Evolutionary conservation across 306 rosid species (phyloP).

Genomic region (Hylodesmum podocarpum): DNA sequence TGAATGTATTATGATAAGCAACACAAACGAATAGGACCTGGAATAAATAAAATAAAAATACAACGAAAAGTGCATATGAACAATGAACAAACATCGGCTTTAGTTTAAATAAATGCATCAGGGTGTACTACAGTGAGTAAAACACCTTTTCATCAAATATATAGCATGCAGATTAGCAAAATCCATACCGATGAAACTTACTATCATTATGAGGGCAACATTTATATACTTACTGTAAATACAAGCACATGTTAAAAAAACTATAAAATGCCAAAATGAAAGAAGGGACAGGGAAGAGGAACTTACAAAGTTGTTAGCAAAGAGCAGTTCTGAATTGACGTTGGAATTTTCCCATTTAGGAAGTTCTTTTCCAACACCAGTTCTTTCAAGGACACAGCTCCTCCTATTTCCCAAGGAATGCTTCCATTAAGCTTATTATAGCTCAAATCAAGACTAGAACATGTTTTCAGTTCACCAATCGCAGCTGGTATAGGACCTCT

Average conservation of each 20-base stretch:
- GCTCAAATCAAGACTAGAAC: constrained; percentile 73
- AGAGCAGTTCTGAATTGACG: constrained; percentile 71
- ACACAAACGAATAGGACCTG: neutral
- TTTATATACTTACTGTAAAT: neutral
- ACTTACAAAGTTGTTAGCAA: constrained; percentile 81
- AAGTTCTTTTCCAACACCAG: constrained; percentile 68
- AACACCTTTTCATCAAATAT: constrained; percentile 1
- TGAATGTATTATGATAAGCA: neutral
- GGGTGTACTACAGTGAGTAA: neutral
- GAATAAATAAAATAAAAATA: neutral
- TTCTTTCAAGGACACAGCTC: constrained; percentile 61
- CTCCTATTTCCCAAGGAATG: constrained; percentile 73
- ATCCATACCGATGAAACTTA: neutral
- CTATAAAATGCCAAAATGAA: neutral
- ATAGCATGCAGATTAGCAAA: constrained; percentile 14
- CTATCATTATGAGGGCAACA: neutral
- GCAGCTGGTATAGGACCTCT: constrained; percentile 66
- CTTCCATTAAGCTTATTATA: constrained; percentile 70
- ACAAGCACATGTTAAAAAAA: neutral
- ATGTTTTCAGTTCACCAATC: constrained; percentile 61
- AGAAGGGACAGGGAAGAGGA: constrained; percentile 17
- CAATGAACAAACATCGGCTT: constrained; percentile 18
- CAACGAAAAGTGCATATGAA: constrained; percentile 20
- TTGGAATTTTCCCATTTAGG: constrained; percentile 66
- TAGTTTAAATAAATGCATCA: neutral